Percentiles rank a stretch among this genome's conserved stretches.
Conservation (phyloP, 108 stramenopile species). For the Fragilariopsis cylindrus region DNA sequence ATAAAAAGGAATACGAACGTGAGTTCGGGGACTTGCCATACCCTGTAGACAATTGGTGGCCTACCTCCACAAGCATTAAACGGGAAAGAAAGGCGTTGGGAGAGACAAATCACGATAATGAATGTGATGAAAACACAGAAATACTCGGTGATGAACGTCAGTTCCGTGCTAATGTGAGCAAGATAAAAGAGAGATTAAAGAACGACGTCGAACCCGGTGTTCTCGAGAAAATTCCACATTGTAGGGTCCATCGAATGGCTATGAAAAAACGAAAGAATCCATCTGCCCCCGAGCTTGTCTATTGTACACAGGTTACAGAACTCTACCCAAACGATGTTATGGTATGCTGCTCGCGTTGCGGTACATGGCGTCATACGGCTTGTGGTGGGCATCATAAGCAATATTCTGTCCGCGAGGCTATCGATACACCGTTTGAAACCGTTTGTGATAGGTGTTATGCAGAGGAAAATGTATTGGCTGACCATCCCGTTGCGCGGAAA, state of each 20-base stretch:
- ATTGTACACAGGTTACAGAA: conserved; percentile 84
- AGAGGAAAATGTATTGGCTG: conserved; percentile 53
- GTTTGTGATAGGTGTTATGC: conserved; percentile 77
- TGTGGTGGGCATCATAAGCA: conserved; percentile 86
- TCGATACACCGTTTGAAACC: conserved; percentile 52
- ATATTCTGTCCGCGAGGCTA: conserved; percentile 54
- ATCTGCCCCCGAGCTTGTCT: conserved; percentile 41
- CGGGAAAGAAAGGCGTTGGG: conserved; percentile 53
- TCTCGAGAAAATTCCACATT: conserved; percentile 84
- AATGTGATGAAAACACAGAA: conserved; percentile 35
- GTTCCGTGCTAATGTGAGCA: conserved; percentile 42
- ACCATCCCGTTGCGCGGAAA: conserved; percentile 38
- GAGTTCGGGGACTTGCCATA: conserved; percentile 36
- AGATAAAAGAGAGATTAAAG: conserved; percentile 41
- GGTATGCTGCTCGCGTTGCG: conserved; percentile 84
- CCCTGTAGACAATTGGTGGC: conserved; percentile 81
- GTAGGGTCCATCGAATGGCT: conserved; percentile 59
- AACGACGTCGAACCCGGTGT: conserved; percentile 66
- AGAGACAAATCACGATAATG: conserved; percentile 43
- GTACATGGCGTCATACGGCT: conserved; percentile 83
- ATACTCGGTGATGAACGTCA: conserved; percentile 25
- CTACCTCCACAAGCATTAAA: conserved; percentile 50
- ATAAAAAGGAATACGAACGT: conserved; percentile 11
- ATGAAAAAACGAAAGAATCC: conserved; percentile 42
- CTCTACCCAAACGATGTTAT: conserved; percentile 67